Evolutionary conservation across 139 green algal species (phyloP).

Genomic region (Closterium sp.): DNA sequence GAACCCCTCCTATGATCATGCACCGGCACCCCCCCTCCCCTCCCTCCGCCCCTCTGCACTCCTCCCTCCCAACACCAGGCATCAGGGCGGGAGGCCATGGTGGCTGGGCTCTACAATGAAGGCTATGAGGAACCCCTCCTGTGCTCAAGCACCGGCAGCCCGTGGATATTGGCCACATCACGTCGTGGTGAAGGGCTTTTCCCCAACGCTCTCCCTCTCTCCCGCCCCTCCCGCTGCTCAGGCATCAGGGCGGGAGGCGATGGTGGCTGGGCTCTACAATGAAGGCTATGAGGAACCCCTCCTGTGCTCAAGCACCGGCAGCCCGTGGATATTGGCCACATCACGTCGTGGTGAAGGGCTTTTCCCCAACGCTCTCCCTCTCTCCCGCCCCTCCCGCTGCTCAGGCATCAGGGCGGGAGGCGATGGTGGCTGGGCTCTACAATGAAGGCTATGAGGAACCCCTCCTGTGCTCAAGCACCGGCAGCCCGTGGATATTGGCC

Average conservation of each 20-base stretch:
- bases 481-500: constrained; percentile 5
- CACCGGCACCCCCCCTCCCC: not conserved
- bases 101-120: constrained; percentile 31
- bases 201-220: too few relatives aligned
- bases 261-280: constrained; percentile 31
- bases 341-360: not conserved
- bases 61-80: not conserved
- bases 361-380: too few relatives aligned
- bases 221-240: too few relatives aligned
- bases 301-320: constrained; percentile 25
- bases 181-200: not conserved
- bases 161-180: constrained; percentile 15
- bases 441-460: constrained; percentile 31
- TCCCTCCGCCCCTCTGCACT: not conserved
- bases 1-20: constrained; percentile 34
- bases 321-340: constrained; percentile 10
- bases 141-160: constrained; percentile 20
- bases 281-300: constrained; percentile 29
- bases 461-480: constrained; percentile 28
- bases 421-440: constrained; percentile 30
- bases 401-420: not conserved
- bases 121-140: constrained; percentile 24
- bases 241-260: constrained; percentile 2
- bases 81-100: constrained; percentile 13
- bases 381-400: too few relatives aligned